These are phyloP conservation scores for Clarireedia monteithiana DNA, from an alignment of 2,329 filamentous ascomycete genomes.

Conservation along the genomic window DNA sequence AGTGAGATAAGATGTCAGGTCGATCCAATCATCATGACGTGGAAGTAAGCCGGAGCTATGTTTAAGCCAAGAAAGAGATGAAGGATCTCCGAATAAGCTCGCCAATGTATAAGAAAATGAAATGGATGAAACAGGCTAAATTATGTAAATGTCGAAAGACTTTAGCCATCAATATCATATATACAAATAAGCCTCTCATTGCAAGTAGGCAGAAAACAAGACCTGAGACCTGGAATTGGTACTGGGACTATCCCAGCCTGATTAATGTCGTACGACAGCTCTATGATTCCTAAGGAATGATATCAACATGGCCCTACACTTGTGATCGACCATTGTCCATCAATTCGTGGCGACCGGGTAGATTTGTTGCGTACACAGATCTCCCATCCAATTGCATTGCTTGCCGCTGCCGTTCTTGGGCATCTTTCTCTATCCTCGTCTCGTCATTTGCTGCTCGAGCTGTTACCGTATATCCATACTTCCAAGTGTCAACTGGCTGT, in stretches of 20 bases:
- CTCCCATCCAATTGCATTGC: not conserved
- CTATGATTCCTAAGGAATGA: not conserved
- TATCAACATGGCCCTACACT: not conserved
- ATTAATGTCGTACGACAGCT: not conserved
- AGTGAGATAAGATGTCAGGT: not conserved
- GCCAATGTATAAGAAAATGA: too few species aligned
- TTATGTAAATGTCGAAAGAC: too few species aligned
- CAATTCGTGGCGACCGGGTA: not conserved
- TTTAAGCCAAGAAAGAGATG: too few species aligned
- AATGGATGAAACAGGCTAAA: too few species aligned
- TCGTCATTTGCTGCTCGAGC: not conserved
- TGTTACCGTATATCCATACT: not conserved
- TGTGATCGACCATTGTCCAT: not conserved
- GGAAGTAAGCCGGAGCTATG: too few species aligned
- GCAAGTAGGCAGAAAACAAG: too few species aligned
- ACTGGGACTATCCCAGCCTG: not conserved
- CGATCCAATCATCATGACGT: not conserved
- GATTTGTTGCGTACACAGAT: not conserved
- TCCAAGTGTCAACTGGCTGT: not conserved
- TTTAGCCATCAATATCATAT: too few species aligned
- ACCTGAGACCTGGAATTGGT: too few species aligned
- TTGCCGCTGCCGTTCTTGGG: not conserved
- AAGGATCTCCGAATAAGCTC: too few species aligned
- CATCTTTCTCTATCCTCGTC: not conserved
- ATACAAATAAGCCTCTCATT: too few species aligned